Base-by-base conservation (phyloP, 1,284 basidiomycete species). In the Lignosus rhinocerotis region DNA sequence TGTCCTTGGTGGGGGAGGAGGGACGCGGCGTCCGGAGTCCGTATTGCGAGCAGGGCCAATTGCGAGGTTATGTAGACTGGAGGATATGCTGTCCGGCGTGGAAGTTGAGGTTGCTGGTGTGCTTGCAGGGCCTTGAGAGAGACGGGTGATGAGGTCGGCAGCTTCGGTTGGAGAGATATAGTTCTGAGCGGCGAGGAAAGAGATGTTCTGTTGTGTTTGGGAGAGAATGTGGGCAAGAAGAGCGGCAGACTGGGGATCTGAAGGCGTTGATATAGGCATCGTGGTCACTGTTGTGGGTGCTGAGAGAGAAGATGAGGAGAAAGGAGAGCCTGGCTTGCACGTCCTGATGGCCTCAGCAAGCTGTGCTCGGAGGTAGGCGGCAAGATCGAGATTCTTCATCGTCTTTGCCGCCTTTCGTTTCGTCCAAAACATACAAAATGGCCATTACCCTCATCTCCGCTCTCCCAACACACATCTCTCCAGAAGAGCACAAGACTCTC, bases 401-500 rank as follows among this genome's bases (percentile, higher is more conserved):
- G 11, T 52, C 17, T 30, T 46, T 12, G 21, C 11, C 16, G 11
- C 50, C 14, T 58, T 49, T 32, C 49, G 25, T 7, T 10, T 25
- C 53, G 11, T 34, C 2, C 16, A 45, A 44, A 32, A 44, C 39
- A 25, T 41, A 39, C 21, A 57, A 44, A 44, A 66, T 62, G 59
- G 45, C 69, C n/a, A 56, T 78, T 58, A 68, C 67, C 9, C 66
- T 80, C 61, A 83, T 89, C 61, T 72, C 73, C 34, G 54, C 74
- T 8, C 59, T 87, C 0, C 90, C 90, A 0, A 66, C 70, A 1
- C 88, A 80, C 59, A 80, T 89, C 48, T 83, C 89, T 1, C 80
- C 78, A 9, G 90, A 92, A 50, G 86, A 93, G 65, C 88, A 93
- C 73, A 75, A 74, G 34, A 70, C 74, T 10, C 72, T 93, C 36